Conservation (phyloP, 495 filamentous ascomycete species). For the Aspergillus steynii region DNA sequence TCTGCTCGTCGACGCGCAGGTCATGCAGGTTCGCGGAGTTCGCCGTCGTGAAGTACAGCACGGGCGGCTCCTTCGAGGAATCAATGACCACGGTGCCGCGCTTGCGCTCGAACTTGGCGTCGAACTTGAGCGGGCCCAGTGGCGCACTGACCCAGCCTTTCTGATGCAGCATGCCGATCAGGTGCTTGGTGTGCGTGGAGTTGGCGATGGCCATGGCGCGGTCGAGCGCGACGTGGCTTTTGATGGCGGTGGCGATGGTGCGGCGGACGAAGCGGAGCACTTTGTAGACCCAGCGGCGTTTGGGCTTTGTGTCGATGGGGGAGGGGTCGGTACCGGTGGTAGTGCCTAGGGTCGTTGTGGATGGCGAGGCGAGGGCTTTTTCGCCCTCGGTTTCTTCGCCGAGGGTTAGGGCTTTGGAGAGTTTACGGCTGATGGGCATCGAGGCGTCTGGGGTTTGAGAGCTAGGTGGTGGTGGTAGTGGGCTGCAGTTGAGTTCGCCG, state of each 20-base stretch:
- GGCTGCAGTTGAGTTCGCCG: slow-evolving; percentile 77
- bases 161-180: slow-evolving; percentile 64
- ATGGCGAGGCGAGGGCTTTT: background rate
- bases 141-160: slow-evolving; percentile 38
- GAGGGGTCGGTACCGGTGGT: background rate
- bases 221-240: slow-evolving; percentile 69
- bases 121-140: slow-evolving; percentile 72
- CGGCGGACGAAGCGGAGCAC: slow-evolving; percentile 68
- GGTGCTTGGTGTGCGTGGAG: slow-evolving; percentile 62
- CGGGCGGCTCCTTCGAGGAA: slow-evolving; percentile 45
- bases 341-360: background rate
- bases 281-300: slow-evolving; percentile 47
- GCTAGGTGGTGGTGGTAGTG: slow-evolving; percentile 73
- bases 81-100: slow-evolving; percentile 72
- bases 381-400: slow-evolving; percentile 4
- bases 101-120: slow-evolving; percentile 66
- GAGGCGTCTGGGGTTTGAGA: slow-evolving; percentile 53
- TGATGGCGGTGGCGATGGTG: slow-evolving; percentile 64
- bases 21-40: slow-evolving; percentile 36
- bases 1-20: slow-evolving; percentile 46
- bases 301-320: slow-evolving; percentile 5
- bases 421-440: slow-evolving; percentile 40
- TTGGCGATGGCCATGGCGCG: slow-evolving; percentile 63
- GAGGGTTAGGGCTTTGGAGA: slow-evolving; percentile 18
- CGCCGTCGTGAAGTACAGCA: slow-evolving; percentile 49